phyloP scores from a whole-genome alignment of 768 basidiomycete genomes.

The Megacollybia marginata region DNA sequence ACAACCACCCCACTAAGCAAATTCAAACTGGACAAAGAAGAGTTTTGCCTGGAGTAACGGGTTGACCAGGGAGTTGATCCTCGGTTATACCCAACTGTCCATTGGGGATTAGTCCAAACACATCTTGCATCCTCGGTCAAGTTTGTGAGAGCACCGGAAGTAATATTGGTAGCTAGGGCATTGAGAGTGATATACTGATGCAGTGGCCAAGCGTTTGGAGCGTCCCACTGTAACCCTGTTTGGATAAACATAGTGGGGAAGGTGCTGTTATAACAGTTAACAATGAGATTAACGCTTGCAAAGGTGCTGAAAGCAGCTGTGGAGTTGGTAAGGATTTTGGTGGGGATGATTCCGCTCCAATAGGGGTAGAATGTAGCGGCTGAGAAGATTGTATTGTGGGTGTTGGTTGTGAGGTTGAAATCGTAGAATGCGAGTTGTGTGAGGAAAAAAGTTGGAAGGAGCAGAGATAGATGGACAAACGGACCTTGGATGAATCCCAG shows the following conservation, averaged over 20 bases:
- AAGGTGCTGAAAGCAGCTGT: slow-evolving; percentile 67
- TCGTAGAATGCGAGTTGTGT: slow-evolving; percentile 77
- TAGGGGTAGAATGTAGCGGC: slow-evolving; percentile 76
- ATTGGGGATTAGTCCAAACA: slow-evolving; percentile 61
- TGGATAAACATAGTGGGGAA: slow-evolving; percentile 73
- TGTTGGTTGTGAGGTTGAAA: slow-evolving; percentile 67
- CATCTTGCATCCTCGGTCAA: slow-evolving; percentile 42
- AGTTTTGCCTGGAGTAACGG: slow-evolving; percentile 37
- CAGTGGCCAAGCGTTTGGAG: slow-evolving; percentile 87
- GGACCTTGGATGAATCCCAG: slow-evolving; percentile 69
- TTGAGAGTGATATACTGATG: slow-evolving; percentile 76
- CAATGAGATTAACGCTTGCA: slow-evolving; percentile 64
- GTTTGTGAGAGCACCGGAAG: slow-evolving; percentile 45
- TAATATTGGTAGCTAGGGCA: slow-evolving; percentile 66
- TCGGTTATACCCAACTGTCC: slow-evolving; percentile 84
- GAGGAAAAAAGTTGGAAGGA: background rate
- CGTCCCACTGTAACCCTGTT: slow-evolving; percentile 83
- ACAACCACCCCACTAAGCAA: slow-evolving; percentile 48
- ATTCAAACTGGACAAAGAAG: slow-evolving; percentile 55
- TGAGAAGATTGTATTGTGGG: slow-evolving; percentile 61
- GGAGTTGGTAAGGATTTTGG: slow-evolving; percentile 50
- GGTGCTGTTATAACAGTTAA: slow-evolving; percentile 85
- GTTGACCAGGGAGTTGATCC: slow-evolving; percentile 62
- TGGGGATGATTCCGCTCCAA: slow-evolving; percentile 82
- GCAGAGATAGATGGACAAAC: background rate